Evolutionary conservation across 495 filamentous ascomycete species (phyloP).

Genomic region (Talaromyces adpressus): DNA sequence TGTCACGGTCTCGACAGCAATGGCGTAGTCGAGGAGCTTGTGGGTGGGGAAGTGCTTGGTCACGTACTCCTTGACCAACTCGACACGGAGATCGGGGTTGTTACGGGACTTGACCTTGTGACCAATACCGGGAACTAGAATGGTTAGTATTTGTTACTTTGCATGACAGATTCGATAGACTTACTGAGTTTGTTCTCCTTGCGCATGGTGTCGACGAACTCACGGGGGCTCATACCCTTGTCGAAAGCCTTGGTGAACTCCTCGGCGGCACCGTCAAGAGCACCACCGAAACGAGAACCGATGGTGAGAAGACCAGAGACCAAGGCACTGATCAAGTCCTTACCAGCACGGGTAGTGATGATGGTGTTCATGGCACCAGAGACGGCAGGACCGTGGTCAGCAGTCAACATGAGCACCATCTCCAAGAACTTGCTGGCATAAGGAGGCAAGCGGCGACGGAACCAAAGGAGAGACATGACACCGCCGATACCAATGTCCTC

Average conservation of each 20-base stretch:
- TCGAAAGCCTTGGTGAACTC: constrained; percentile 98
- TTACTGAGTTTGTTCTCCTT: constrained; percentile 98
- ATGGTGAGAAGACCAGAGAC: constrained; percentile 97
- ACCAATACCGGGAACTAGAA: constrained; percentile 84
- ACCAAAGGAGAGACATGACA: constrained; percentile 99
- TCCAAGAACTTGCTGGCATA: constrained; percentile 98
- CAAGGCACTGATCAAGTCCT: constrained; percentile 92
- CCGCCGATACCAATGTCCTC: constrained; percentile 98
- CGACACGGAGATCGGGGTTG: constrained; percentile 98
- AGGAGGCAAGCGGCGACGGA: constrained; percentile 93
- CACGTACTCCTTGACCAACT: constrained; percentile 98
- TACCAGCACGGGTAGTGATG: constrained; percentile 97
- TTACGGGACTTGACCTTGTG: constrained; percentile 99
- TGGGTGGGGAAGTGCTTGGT: constrained; percentile 92
- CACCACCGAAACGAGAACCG: constrained; percentile 96
- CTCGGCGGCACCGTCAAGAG: constrained; percentile 93
- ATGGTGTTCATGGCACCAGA: constrained; percentile 99
- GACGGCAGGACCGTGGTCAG: constrained; percentile 97
- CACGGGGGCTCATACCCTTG: constrained; percentile 95
- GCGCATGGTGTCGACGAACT: constrained; percentile 97
- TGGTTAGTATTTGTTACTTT: constrained; percentile 22
- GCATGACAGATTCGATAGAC: constrained; percentile 18
- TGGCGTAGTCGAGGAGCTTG: constrained; percentile 97
- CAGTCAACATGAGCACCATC: constrained; percentile 99
- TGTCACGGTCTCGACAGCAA: constrained; percentile 95